phyloP scores from a whole-genome alignment of 202 grass and related monocot species.

The Zizania palustris region DNA sequence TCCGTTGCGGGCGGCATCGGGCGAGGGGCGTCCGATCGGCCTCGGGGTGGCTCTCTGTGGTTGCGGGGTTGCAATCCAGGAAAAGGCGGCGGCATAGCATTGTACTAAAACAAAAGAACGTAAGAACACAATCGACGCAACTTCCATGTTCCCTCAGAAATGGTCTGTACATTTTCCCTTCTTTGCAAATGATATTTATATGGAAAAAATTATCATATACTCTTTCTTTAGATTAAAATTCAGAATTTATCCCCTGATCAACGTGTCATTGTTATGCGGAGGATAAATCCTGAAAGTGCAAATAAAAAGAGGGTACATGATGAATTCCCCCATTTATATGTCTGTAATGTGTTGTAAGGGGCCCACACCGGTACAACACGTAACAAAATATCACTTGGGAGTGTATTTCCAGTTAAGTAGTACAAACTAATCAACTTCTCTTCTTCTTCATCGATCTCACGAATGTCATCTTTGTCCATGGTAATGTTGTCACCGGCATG shows the following conservation, averaged over 20 bases:
- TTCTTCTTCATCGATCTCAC: conserved; percentile 80
- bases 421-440: conserved; percentile 90
- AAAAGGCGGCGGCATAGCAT: no score
- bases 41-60: no score
- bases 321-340: no score
- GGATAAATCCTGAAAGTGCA: no score
- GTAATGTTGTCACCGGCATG: conserved; percentile 44
- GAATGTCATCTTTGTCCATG: conserved; percentile 57
- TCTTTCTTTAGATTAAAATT: no score
- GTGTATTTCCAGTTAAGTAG: conserved; percentile 82
- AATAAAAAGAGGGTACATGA: no score
- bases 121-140: neutral
- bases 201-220: no score
- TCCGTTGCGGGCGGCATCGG: no score
- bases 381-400: conserved; percentile 83
- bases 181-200: conserved; percentile 82
- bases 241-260: no score
- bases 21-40: no score
- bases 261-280: no score
- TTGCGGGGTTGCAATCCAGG: no score
- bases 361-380: conserved; percentile 88
- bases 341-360: conserved; percentile 87
- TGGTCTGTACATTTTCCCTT: conserved; percentile 81
- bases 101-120: neutral
- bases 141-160: neutral